Conservation (phyloP, 192 early-diverging fungal genomes). For the Dimargaris verticillata region DNA sequence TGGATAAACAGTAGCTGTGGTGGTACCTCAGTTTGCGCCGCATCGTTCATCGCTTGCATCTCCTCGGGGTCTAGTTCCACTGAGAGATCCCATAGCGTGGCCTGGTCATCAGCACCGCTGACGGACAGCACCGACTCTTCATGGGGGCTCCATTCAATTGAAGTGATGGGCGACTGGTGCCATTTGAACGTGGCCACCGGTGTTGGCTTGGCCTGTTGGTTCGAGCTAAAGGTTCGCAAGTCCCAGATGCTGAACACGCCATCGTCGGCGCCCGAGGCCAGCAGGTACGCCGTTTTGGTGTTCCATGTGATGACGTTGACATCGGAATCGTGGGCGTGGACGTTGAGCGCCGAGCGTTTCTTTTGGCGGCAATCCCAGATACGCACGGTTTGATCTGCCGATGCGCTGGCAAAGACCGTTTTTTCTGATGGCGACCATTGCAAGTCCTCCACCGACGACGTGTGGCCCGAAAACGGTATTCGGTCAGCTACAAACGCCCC, state of each 20-base stretch:
- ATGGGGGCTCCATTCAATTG: slow-evolving; percentile 90
- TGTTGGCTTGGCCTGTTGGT: slow-evolving; percentile 23
- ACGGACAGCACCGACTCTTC: slow-evolving; percentile 86
- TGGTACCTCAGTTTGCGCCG: slow-evolving; percentile 62
- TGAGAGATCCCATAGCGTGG: slow-evolving; percentile 96
- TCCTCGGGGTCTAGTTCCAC: slow-evolving; percentile 91
- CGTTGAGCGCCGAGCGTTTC: slow-evolving; percentile 55
- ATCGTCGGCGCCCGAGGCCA: slow-evolving; percentile 85
- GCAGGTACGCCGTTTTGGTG: slow-evolving; percentile 60
- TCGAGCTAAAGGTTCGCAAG: slow-evolving; percentile 38
- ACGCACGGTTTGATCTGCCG: slow-evolving; percentile 77
- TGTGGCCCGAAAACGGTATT: slow-evolving; percentile 66
- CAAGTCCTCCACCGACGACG: slow-evolving; percentile 79
- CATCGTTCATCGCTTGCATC: slow-evolving; percentile 30
- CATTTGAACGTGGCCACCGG: slow-evolving; percentile 89
- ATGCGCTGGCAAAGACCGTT: slow-evolving; percentile 83
- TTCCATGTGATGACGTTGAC: slow-evolving; percentile 98
- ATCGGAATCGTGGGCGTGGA: slow-evolving; percentile 69
- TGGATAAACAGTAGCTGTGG: slow-evolving; percentile 88
- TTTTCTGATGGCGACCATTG: slow-evolving; percentile 91
- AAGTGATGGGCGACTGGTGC: slow-evolving; percentile 83
- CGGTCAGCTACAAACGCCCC: slow-evolving; percentile 54
- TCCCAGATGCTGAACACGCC: slow-evolving; percentile 95
- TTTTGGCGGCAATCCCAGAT: slow-evolving; percentile 87
- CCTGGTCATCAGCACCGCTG: slow-evolving; percentile 85